A percentile compares a stretch with the other conserved stretches of the same genome.
phyloP scores from a whole-genome alignment of 805 yeast species.

The Kockiozyma suomiensis region DNA sequence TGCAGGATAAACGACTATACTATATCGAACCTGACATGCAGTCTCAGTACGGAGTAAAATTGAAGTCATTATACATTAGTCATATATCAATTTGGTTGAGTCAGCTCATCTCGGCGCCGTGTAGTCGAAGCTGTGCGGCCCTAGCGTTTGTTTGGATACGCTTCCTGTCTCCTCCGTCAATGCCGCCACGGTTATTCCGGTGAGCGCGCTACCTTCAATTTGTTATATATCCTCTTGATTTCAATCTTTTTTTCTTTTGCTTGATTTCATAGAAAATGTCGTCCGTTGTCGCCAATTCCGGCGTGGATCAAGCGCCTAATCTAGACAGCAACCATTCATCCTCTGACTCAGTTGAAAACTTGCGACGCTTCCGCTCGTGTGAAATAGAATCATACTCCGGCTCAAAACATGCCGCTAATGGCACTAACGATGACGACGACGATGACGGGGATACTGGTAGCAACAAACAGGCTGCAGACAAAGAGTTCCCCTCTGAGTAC shows the following conservation, averaged over 20 bases:
- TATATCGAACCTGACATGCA: too few relatives aligned
- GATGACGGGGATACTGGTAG: neutral
- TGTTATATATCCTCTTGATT: too few relatives aligned
- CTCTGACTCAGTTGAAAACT: conserved; percentile 14
- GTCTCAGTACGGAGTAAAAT: neutral
- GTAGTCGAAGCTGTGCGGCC: neutral
- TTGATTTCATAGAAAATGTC: too few relatives aligned
- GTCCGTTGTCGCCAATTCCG: too few relatives aligned
- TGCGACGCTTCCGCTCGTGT: conserved; percentile 12
- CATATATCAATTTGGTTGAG: too few relatives aligned
- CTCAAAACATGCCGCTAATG: neutral
- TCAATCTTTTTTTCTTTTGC: too few relatives aligned
- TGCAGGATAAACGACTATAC: too few relatives aligned
- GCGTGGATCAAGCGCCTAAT: neutral
- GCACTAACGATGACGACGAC: neutral
- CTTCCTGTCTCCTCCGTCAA: too few relatives aligned
- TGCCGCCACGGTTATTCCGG: neutral
- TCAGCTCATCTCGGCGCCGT: neutral
- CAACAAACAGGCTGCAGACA: too few relatives aligned
- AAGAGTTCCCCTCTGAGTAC: too few relatives aligned
- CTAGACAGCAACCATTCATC: neutral
- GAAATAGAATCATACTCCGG: conserved; percentile 9
- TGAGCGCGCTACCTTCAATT: too few relatives aligned
- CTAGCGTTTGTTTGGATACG: neutral
- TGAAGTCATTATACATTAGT: neutral